Percentiles rank a stretch among this genome's conserved stretches.
Conservation (phyloP, 2,329 filamentous ascomycete genomes). For the Chaetomium olivaceum region DNA sequence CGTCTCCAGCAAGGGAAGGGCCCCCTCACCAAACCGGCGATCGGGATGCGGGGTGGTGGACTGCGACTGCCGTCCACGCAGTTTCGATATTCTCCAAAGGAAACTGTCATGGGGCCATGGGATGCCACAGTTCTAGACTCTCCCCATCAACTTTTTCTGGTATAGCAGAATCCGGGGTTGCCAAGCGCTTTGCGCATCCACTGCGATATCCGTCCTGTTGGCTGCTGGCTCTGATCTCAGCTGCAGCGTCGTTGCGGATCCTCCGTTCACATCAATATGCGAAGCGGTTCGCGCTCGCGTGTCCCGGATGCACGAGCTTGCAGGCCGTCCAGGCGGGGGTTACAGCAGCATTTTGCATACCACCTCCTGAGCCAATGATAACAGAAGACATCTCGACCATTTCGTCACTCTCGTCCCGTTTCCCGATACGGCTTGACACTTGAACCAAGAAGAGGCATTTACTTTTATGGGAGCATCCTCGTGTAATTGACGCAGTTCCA, state of each 20-base stretch:
- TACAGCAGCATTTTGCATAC: conserved; percentile 17
- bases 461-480: no score
- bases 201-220: conserved; percentile 9
- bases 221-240: conserved; percentile 11
- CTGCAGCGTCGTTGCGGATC: conserved; percentile 19
- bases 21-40: not conserved
- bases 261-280: conserved; percentile 19
- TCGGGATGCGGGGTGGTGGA: conserved; percentile 3
- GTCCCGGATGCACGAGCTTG: conserved; percentile 26
- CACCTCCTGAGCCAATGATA: conserved; percentile 18
- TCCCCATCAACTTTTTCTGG: conserved; percentile 3
- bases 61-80: not conserved
- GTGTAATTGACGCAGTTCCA: not conserved
- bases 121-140: conserved; percentile 17
- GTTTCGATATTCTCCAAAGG: not conserved
- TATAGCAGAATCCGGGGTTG: conserved; percentile 25
- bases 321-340: conserved; percentile 26
- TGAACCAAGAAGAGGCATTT: not conserved
- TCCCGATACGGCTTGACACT: not conserved
- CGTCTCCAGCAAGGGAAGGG: not conserved
- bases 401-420: conserved; percentile 2
- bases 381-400: not conserved
- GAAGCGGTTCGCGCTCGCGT: conserved; percentile 25
- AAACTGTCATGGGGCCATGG: conserved; percentile 14
- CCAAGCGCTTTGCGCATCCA: conserved; percentile 24